These are phyloP conservation scores for Xylariaceae sp. DNA, from an alignment of 2,329 filamentous ascomycete genomes.

Conservation along the genomic window DNA sequence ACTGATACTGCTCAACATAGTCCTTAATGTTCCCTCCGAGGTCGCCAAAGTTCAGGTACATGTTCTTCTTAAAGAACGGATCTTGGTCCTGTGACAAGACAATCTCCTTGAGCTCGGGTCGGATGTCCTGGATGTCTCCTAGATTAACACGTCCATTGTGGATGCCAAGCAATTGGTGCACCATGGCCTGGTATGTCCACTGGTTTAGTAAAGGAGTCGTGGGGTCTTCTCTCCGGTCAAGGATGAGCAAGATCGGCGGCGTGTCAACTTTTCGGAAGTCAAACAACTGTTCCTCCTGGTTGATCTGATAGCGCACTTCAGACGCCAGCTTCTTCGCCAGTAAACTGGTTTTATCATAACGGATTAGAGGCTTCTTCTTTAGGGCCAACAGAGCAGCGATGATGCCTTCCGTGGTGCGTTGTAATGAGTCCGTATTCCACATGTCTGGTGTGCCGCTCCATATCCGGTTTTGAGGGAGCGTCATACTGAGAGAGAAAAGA, in stretches of 20 bases:
- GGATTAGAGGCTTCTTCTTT: constrained; percentile 94
- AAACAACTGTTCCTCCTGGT: constrained; percentile 93
- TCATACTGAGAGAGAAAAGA: constrained; percentile 74
- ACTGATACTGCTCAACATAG: constrained; percentile 97
- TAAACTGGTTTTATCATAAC: constrained; percentile 86
- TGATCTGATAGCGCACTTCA: constrained; percentile 87
- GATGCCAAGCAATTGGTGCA: constrained; percentile 91
- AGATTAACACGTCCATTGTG: constrained; percentile 91
- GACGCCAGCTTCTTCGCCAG: constrained; percentile 89
- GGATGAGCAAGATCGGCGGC: constrained; percentile 80
- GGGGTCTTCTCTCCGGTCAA: constrained; percentile 90
- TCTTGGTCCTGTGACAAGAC: constrained; percentile 95
- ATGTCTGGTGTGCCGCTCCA: constrained; percentile 78
- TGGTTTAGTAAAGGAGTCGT: constrained; percentile 92
- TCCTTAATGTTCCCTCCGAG: constrained; percentile 95
- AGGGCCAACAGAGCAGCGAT: constrained; percentile 78
- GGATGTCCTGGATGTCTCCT: constrained; percentile 73
- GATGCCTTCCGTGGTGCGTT: constrained; percentile 80
- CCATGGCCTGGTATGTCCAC: constrained; percentile 99
- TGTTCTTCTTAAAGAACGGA: constrained; percentile 98
- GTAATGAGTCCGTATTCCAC: constrained; percentile 86
- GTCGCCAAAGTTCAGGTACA: constrained; percentile 97
- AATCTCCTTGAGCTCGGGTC: constrained; percentile 86
- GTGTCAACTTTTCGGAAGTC: constrained; percentile 95
- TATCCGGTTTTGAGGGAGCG: constrained; percentile 66